phyloP scores from a whole-genome alignment of 331 rosid genomes.

The Prunus yedoensis region DNA sequence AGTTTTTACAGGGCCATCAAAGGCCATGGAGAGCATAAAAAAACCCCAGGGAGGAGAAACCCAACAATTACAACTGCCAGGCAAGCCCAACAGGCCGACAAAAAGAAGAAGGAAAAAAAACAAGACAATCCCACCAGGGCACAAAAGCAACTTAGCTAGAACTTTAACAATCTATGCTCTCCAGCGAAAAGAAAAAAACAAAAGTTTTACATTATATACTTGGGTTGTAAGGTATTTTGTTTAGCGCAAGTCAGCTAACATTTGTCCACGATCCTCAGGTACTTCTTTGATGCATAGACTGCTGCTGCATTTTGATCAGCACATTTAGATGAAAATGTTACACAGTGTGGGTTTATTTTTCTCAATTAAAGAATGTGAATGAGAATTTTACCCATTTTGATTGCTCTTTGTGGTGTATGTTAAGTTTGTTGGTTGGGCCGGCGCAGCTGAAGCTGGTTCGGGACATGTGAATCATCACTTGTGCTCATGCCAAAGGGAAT shows the following conservation, averaged over 20 bases:
- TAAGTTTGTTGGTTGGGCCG: slow-evolving; percentile 43
- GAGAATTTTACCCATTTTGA: slow-evolving; percentile 27
- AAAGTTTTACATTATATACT: neutral
- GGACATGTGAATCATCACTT: slow-evolving; percentile 33
- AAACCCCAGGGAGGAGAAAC: neutral
- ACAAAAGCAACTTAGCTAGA: neutral
- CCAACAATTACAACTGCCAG: neutral
- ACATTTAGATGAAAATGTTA: neutral
- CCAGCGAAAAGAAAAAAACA: neutral
- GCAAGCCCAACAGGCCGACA: neutral
- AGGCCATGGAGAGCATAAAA: neutral
- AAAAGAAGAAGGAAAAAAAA: neutral
- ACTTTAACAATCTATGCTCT: neutral
- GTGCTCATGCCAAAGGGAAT: slow-evolving; percentile 35
- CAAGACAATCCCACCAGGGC: neutral
- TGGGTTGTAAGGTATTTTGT: slow-evolving; percentile 7
- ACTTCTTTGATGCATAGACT: slow-evolving; percentile 14
- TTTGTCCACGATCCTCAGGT: slow-evolving; percentile 14
- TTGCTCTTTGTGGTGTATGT: slow-evolving; percentile 35
- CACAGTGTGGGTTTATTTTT: no score
- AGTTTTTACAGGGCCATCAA: no score
- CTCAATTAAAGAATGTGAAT: neutral
- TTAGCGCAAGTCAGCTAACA: slow-evolving; percentile 5
- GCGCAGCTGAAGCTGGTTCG: slow-evolving; percentile 52
- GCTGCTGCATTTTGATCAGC: slow-evolving; percentile 22